Conservation (phyloP, 1,284 basidiomycete genomes). For the Microbotryum silenes-acaulis region DNA sequence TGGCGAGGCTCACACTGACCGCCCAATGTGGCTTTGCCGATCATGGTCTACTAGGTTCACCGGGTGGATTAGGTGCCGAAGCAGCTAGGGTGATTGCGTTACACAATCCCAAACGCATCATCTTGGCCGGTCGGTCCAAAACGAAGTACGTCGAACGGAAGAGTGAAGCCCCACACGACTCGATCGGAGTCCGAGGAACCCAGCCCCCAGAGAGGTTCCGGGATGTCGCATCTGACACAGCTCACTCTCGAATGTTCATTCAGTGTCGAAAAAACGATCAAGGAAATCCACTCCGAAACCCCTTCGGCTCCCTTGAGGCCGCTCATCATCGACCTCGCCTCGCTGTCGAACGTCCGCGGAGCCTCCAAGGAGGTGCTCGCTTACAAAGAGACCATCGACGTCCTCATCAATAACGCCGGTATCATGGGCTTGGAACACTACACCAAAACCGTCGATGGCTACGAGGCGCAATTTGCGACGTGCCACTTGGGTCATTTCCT, state of each 20-base stretch:
- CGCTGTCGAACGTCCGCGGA: not conserved
- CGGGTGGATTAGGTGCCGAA: slow-evolving; percentile 11
- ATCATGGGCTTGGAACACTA: slow-evolving; percentile 30
- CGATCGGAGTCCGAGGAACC: no score
- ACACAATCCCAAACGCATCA: not conserved
- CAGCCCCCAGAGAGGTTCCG: no score
- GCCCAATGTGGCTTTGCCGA: no score
- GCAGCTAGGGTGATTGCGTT: slow-evolving; percentile 4
- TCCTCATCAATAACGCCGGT: slow-evolving; percentile 37
- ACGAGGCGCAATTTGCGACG: slow-evolving; percentile 36
- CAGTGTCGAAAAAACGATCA: slow-evolving; percentile 1
- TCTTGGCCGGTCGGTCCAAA: slow-evolving; percentile 7
- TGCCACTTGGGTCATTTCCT: slow-evolving; percentile 37
- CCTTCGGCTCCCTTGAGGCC: slow-evolving; percentile 2
- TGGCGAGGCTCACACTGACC: no score
- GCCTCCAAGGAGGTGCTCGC: not conserved
- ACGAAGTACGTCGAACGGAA: not conserved
- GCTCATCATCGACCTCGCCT: slow-evolving; percentile 8
- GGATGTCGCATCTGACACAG: not conserved
- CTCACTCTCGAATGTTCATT: not conserved
- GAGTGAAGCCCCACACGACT: no score
- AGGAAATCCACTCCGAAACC: slow-evolving; percentile 1
- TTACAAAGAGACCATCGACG: slow-evolving; percentile 19
- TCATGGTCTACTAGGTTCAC: not conserved
- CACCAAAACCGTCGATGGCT: slow-evolving; percentile 30